phyloP scores from a whole-genome alignment of 345 rosid genomes.

The Salix koriyanagi region DNA sequence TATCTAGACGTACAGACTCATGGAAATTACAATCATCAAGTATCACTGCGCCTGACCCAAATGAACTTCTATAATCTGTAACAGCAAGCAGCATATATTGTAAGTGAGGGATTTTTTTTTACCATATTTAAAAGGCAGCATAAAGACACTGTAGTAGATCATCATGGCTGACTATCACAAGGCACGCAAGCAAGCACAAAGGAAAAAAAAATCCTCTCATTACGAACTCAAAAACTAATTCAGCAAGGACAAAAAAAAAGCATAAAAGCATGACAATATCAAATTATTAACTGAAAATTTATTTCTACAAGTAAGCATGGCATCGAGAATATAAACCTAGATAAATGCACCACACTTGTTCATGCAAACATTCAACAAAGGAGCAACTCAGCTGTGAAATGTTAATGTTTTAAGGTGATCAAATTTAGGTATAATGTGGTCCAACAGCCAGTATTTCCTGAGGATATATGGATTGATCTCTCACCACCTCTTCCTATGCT shows the following conservation, averaged over 20 bases:
- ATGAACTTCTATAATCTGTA: conserved; percentile 81
- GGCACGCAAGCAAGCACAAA: not conserved
- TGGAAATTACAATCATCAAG: conserved; percentile 99
- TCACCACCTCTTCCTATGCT: conserved; percentile 73
- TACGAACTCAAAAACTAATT: not conserved
- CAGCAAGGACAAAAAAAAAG: conserved; percentile 2
- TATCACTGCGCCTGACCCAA: conserved; percentile 74
- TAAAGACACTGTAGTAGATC: not conserved
- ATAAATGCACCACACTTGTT: not conserved
- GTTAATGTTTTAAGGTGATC: not conserved
- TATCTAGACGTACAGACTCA: conserved; percentile 95
- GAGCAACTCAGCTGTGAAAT: not conserved
- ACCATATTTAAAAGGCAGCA: not conserved
- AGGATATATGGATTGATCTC: conserved; percentile 60
- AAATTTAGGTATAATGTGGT: not conserved
- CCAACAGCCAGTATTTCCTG: conserved; percentile 12
- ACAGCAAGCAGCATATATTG: conserved; percentile 18
- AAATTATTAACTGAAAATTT: too few relatives aligned
- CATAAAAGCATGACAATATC: not conserved
- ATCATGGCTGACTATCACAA: conserved; percentile 5
- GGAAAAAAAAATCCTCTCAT: not conserved
- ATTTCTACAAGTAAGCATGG: not conserved
- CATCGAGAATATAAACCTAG: too few relatives aligned
- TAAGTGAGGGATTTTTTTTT: not conserved
- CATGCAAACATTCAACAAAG: not conserved